Percentiles rank a stretch among this genome's conserved stretches.
phyloP scores from a whole-genome alignment of 139 green algal genomes.

The Trebouxia sp. region DNA sequence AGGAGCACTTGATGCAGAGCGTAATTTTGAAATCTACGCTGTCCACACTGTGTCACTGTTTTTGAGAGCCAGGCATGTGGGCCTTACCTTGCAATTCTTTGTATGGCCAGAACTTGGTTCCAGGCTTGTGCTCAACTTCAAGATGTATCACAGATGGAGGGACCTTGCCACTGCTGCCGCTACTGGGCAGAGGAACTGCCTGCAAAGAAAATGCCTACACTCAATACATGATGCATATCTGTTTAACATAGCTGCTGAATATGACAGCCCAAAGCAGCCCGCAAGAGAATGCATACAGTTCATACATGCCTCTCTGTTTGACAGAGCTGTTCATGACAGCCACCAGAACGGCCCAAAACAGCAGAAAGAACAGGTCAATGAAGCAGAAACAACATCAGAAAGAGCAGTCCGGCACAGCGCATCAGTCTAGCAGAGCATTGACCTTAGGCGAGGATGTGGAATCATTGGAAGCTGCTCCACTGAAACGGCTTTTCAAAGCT shows the following conservation, averaged over 20 bases:
- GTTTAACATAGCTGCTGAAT: background rate
- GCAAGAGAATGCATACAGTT: too few relatives aligned
- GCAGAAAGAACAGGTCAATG: too few relatives aligned
- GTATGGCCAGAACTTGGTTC: constrained; percentile 20
- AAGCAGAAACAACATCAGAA: too few relatives aligned
- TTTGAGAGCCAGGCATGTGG: background rate
- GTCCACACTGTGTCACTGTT: background rate
- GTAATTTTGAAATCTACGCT: background rate
- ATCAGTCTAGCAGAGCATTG: too few relatives aligned
- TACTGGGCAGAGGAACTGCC: background rate
- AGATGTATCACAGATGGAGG: background rate
- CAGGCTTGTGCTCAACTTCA: constrained; percentile 21
- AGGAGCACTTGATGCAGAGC: too few relatives aligned
- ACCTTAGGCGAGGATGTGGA: background rate
- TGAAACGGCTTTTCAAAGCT: constrained; percentile 1
- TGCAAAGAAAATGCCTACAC: background rate
- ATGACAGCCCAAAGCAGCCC: too few relatives aligned
- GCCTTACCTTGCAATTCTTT: constrained; percentile 5
- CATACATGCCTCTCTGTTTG: too few relatives aligned
- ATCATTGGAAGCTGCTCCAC: background rate
- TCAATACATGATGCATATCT: background rate
- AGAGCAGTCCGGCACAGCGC: too few relatives aligned
- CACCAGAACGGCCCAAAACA: too few relatives aligned
- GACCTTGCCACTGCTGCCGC: too few relatives aligned
- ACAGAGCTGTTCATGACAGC: too few relatives aligned